These are phyloP conservation scores for Gracilariopsis chorda DNA, from an alignment of 23 red algal species.

Conservation along the genomic window DNA sequence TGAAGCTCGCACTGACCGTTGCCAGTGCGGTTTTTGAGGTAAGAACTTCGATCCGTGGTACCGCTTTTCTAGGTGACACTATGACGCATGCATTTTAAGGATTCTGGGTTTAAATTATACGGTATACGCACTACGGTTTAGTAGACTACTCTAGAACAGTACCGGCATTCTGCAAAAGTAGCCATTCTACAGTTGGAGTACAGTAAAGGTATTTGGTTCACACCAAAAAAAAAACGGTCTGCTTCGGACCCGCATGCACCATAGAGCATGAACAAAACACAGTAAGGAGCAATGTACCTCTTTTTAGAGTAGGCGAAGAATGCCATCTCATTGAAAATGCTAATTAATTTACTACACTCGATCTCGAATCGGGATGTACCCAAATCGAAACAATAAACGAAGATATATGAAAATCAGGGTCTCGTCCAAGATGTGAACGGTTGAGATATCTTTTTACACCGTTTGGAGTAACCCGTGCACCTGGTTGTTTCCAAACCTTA, in stretches of 20 bases:
- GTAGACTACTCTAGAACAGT: too few relatives aligned
- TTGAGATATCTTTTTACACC: not conserved
- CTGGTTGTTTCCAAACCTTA: not conserved
- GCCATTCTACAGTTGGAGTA: too few relatives aligned
- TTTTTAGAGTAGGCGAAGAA: not conserved
- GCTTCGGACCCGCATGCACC: not conserved
- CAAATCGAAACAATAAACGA: not conserved
- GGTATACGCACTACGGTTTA: too few relatives aligned
- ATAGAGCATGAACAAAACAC: not conserved
- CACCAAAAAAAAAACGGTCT: conserved; percentile 15
- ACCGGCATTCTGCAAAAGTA: too few relatives aligned
- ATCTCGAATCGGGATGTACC: not conserved
- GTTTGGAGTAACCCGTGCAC: not conserved
- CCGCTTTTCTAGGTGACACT: too few relatives aligned
- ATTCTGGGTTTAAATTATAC: too few relatives aligned
- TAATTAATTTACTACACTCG: not conserved
- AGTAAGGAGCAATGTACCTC: not conserved
- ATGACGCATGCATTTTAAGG: too few relatives aligned
- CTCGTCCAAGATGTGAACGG: not conserved
- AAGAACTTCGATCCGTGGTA: too few relatives aligned
- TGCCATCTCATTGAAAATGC: not conserved
- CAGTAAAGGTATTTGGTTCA: too few relatives aligned
- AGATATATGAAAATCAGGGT: not conserved
- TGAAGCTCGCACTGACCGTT: too few relatives aligned
- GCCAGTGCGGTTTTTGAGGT: too few relatives aligned